Evolutionary conservation across 345 rosid species (phyloP).

Genomic region (Salix udensis): DNA sequence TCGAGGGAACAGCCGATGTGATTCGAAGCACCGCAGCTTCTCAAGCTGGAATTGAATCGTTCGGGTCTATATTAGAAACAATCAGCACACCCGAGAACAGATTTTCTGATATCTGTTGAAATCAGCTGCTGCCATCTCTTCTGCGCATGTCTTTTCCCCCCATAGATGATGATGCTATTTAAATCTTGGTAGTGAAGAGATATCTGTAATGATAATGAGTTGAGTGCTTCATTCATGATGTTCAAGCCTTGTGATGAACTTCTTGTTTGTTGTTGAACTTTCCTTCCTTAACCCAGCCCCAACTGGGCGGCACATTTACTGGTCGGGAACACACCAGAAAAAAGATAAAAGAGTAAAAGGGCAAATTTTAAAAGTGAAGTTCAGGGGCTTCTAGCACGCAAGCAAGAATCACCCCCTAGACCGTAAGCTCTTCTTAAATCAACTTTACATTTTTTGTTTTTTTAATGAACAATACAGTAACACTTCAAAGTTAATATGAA

Average conservation of each 20-base stretch:
- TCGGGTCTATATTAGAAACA: slow-evolving; percentile 28
- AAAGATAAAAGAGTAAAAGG: too few relatives aligned
- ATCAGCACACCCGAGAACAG: slow-evolving; percentile 13
- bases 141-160: not conserved
- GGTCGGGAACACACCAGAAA: too few relatives aligned
- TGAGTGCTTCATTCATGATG: not conserved
- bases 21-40: slow-evolving; percentile 28
- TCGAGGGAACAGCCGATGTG: slow-evolving; percentile 21
- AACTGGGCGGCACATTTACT: too few relatives aligned
- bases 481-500: too few relatives aligned
- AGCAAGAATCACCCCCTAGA: too few relatives aligned
- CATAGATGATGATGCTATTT: not conserved
- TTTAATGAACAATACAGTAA: too few relatives aligned
- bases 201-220: slow-evolving; percentile 22
- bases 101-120: not conserved
- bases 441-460: too few relatives aligned
- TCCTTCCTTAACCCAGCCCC: not conserved
- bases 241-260: not conserved
- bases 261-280: not conserved
- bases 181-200: not conserved
- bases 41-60: slow-evolving; percentile 18
- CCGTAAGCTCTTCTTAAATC: too few relatives aligned
- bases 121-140: slow-evolving; percentile 1
- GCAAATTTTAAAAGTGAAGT: too few relatives aligned
- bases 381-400: too few relatives aligned